Conservation (phyloP, 352 stramenopile genomes). For the Hyaloperonospora arabidopsidis region DNA sequence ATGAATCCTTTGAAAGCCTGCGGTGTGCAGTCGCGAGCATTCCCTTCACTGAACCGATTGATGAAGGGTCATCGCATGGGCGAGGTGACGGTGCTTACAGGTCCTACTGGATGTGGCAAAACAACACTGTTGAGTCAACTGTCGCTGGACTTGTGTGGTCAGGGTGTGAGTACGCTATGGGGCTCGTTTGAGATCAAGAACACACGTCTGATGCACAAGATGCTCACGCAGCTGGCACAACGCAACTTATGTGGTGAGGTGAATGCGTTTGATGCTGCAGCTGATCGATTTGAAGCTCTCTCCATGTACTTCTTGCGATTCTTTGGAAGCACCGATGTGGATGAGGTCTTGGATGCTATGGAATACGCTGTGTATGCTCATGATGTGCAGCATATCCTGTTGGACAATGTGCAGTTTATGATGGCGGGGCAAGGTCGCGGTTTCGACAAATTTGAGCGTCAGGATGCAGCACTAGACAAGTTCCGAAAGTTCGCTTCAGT, state of each 20-base stretch:
- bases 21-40: constrained; percentile 87
- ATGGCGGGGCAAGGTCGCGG: constrained; percentile 85
- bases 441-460: constrained; percentile 85
- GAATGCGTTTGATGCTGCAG: constrained; percentile 66
- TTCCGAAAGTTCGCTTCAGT: constrained; percentile 94
- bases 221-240: constrained; percentile 92
- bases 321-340: constrained; percentile 92
- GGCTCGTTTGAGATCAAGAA: constrained; percentile 99
- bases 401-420: constrained; percentile 99
- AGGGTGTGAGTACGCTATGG: constrained; percentile 97
- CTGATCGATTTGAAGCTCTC: constrained; percentile 90
- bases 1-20: constrained; percentile 90
- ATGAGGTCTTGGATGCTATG: constrained; percentile 97
- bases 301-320: constrained; percentile 98
- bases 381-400: constrained; percentile 97
- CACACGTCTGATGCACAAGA: constrained; percentile 94
- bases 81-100: constrained; percentile 98
- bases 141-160: constrained; percentile 86
- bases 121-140: constrained; percentile 91
- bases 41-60: constrained; percentile 92
- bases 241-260: constrained; percentile 61
- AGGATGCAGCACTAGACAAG: constrained; percentile 93
- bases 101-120: constrained; percentile 93
- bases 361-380: constrained; percentile 97
- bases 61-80: constrained; percentile 96